A percentile compares a stretch with the other conserved stretches of the same genome.
Evolutionary conservation across 441 rosid genomes (phyloP).

Genomic region (Metrosideros polymorpha): DNA sequence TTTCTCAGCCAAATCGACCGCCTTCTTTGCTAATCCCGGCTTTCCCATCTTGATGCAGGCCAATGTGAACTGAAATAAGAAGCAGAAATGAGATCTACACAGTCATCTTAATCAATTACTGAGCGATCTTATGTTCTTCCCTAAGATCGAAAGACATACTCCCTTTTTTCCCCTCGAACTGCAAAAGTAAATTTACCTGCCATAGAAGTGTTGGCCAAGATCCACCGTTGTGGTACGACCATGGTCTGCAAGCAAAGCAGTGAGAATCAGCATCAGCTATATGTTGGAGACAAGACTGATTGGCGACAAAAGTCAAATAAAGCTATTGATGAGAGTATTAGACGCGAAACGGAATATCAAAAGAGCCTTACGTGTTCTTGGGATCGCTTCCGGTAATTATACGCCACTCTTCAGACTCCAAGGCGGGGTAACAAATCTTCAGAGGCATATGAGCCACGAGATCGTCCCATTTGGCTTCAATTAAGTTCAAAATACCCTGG

Average conservation of each 20-base stretch:
- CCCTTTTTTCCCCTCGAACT: background rate
- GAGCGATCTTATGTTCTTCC: background rate
- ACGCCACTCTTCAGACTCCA: conserved; percentile 83
- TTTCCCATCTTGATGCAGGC: conserved; percentile 96
- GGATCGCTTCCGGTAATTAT: conserved; percentile 91
- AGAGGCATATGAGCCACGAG: conserved; percentile 82
- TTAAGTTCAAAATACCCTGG: conserved; percentile 55
- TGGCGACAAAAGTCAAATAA: background rate
- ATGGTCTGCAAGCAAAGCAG: conserved; percentile 47
- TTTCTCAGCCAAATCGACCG: conserved; percentile 67
- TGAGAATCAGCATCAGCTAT: background rate
- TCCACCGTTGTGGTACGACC: conserved; percentile 96
- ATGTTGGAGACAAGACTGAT: background rate
- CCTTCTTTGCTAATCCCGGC: conserved; percentile 72
- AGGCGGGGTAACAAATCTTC: conserved; percentile 81
- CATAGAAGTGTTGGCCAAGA: conserved; percentile 94
- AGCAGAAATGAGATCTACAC: background rate
- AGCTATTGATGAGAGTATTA: background rate
- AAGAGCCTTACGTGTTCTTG: conserved; percentile 69
- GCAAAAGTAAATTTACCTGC: conserved; percentile 43
- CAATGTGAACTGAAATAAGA: conserved; percentile 61
- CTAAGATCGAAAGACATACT: background rate
- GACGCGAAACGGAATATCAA: background rate
- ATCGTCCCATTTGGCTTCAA: conserved; percentile 87
- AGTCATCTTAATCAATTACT: background rate